phyloP scores from a whole-genome alignment of 306 rosid genomes.

The Hippophae tibetana region DNA sequence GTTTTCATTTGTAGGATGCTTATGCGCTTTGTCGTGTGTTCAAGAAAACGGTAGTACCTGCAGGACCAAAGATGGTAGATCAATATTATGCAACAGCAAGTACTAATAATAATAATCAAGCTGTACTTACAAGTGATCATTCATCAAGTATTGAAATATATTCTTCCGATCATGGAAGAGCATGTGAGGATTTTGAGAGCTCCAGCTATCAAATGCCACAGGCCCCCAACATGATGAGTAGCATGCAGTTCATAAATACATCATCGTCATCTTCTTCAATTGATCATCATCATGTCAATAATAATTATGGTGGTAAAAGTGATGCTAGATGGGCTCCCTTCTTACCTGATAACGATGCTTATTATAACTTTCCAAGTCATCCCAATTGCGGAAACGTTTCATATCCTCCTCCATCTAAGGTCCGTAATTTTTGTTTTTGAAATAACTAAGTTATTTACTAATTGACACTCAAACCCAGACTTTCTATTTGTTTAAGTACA shows the following conservation, averaged over 20 bases:
- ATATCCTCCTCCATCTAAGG: conserved; percentile 83
- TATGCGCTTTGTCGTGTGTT: conserved; percentile 83
- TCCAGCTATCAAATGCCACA: conserved; percentile 37
- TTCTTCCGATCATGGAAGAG: conserved; percentile 44
- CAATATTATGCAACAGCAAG: conserved; percentile 39
- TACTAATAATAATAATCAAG: conserved; percentile 2
- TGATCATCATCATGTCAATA: conserved; percentile 13
- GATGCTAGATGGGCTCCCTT: conserved; percentile 42
- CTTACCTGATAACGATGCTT: conserved; percentile 38
- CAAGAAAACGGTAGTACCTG: conserved; percentile 45
- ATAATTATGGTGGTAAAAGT: conserved; percentile 24
- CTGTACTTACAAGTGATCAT: conserved; percentile 39
- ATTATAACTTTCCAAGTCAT: conserved; percentile 18
- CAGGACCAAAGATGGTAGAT: conserved; percentile 51
- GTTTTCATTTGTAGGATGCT: conserved; percentile 47
- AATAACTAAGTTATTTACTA: background rate
- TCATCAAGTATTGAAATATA: conserved; percentile 62
- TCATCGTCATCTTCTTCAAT: conserved; percentile 5
- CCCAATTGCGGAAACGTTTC: conserved; percentile 38
- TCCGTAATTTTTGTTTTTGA: conserved; percentile 9
- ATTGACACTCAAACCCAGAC: no score
- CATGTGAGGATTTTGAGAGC: conserved; percentile 51
- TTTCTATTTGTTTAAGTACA: no score
- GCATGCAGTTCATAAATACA: conserved; percentile 11
- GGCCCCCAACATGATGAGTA: conserved; percentile 18